These are phyloP conservation scores for Tetrapisispora namnaoensis DNA, from an alignment of 805 yeast genomes.

Conservation along the genomic window DNA sequence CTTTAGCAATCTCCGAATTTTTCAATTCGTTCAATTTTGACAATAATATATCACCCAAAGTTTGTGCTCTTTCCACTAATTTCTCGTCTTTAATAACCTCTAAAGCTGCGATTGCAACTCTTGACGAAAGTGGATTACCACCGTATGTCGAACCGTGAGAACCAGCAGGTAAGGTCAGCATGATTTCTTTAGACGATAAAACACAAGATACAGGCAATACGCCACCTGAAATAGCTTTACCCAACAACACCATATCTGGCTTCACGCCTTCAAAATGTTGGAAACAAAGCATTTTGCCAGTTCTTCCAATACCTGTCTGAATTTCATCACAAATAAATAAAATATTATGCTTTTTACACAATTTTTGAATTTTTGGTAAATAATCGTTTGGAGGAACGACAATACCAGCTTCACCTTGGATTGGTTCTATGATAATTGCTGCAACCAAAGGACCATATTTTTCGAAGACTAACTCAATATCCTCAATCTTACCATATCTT, in stretches of 20 bases:
- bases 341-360: slow-evolving; percentile 77
- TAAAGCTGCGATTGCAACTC: slow-evolving; percentile 88
- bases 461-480: slow-evolving; percentile 70
- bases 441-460: slow-evolving; percentile 84
- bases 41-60: slow-evolving; percentile 62
- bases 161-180: slow-evolving; percentile 86
- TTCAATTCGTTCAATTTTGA: slow-evolving; percentile 46
- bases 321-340: slow-evolving; percentile 92
- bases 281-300: slow-evolving; percentile 86
- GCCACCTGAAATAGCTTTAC: slow-evolving; percentile 95
- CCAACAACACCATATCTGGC: slow-evolving; percentile 84
- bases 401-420: slow-evolving; percentile 98
- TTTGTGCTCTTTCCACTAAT: slow-evolving; percentile 65
- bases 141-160: slow-evolving; percentile 98
- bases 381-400: slow-evolving; percentile 86
- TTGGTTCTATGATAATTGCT: slow-evolving; percentile 87
- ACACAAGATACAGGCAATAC: slow-evolving; percentile 88
- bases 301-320: slow-evolving; percentile 96
- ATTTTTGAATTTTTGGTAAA: slow-evolving; percentile 56
- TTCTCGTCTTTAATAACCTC: slow-evolving; percentile 83
- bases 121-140: slow-evolving; percentile 91
- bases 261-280: slow-evolving; percentile 72
- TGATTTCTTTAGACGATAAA: slow-evolving; percentile 77
- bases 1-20: slow-evolving; percentile 35
- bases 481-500: slow-evolving; percentile 80